Conservation (phyloP, 208 protist species). For the Porcisia hertigi region DNA sequence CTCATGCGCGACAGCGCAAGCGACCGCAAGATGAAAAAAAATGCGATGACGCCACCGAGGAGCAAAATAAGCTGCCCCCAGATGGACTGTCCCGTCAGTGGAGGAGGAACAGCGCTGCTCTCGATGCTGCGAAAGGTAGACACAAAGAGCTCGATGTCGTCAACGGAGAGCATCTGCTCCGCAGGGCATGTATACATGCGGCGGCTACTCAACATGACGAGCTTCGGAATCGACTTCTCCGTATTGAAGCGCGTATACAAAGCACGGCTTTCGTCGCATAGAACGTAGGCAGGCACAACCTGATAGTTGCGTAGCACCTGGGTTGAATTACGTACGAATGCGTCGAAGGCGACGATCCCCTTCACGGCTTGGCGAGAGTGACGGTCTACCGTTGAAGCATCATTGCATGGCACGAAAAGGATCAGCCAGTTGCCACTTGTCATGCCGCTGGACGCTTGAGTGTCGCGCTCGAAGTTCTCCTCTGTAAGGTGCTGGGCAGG, state of each 20-base stretch:
- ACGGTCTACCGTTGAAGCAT: slow-evolving; percentile 18
- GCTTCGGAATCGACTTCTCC: slow-evolving; percentile 5
- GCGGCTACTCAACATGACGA: slow-evolving; percentile 15
- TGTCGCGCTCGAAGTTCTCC: slow-evolving; percentile 26
- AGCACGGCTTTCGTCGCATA: slow-evolving; percentile 27
- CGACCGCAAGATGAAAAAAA: slow-evolving; percentile 24
- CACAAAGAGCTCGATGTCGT: slow-evolving; percentile 31
- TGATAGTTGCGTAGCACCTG: slow-evolving; percentile 15
- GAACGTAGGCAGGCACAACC: slow-evolving; percentile 26
- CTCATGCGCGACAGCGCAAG: slow-evolving; percentile 17
- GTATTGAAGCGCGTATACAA: slow-evolving; percentile 22
- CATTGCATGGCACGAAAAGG: slow-evolving; percentile 26
- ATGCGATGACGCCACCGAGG: slow-evolving; percentile 17
- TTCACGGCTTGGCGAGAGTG: slow-evolving; percentile 18
- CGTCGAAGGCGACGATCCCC: slow-evolving; percentile 21
- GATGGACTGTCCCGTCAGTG: slow-evolving; percentile 5
- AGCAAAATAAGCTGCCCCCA: slow-evolving; percentile 23
- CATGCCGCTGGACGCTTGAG: slow-evolving; percentile 25
- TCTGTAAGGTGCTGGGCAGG: slow-evolving; percentile 16
- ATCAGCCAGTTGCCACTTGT: slow-evolving; percentile 37
- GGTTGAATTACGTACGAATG: slow-evolving; percentile 15
- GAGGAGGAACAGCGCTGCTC: slow-evolving; percentile 26
- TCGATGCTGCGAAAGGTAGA: slow-evolving; percentile 25
- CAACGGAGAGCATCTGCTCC: slow-evolving; percentile 16
- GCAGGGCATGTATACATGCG: slow-evolving; percentile 25